Evolutionary conservation across 2,329 filamentous ascomycete genomes (phyloP).

Genomic region (Drechslerella stenobrocha): DNA sequence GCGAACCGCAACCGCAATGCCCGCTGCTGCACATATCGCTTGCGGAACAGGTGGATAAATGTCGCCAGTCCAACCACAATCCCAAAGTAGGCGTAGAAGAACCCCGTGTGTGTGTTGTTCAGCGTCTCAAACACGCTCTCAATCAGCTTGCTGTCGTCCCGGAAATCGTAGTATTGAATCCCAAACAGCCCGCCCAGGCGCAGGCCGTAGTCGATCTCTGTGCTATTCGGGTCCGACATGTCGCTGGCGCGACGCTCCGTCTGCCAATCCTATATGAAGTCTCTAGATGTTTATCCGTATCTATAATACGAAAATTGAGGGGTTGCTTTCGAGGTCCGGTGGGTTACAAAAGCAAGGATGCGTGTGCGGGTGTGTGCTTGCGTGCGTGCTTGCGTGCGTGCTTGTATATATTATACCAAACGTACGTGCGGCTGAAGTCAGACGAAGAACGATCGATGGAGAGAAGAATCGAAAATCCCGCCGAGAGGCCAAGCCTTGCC

Average conservation of each 20-base stretch:
- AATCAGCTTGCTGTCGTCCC: slow-evolving; percentile 38
- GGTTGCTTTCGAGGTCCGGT: no score
- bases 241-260: no score
- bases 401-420: neutral
- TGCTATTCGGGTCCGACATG: slow-evolving; percentile 29
- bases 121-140: slow-evolving; percentile 46
- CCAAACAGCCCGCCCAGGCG: slow-evolving; percentile 38
- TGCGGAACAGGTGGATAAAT: slow-evolving; percentile 34
- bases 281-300: no score
- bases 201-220: slow-evolving; percentile 46
- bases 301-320: no score
- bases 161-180: slow-evolving; percentile 32
- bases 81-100: slow-evolving; percentile 45
- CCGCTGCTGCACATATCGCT: slow-evolving; percentile 24
- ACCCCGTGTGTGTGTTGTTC: slow-evolving; percentile 41
- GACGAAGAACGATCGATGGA: slow-evolving; percentile 4
- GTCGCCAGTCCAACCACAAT: slow-evolving; percentile 25
- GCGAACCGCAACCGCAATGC: slow-evolving; percentile 22
- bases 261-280: no score
- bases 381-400: neutral
- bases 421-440: slow-evolving; percentile 42
- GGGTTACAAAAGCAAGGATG: neutral
- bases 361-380: neutral
- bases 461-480: slow-evolving; percentile 15
- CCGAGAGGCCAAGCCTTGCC: slow-evolving; percentile 39